A percentile compares a stretch with the other conserved stretches of the same genome.
Evolutionary conservation across 331 rosid species (phyloP).

Genomic region (Phaseolus coccineus): DNA sequence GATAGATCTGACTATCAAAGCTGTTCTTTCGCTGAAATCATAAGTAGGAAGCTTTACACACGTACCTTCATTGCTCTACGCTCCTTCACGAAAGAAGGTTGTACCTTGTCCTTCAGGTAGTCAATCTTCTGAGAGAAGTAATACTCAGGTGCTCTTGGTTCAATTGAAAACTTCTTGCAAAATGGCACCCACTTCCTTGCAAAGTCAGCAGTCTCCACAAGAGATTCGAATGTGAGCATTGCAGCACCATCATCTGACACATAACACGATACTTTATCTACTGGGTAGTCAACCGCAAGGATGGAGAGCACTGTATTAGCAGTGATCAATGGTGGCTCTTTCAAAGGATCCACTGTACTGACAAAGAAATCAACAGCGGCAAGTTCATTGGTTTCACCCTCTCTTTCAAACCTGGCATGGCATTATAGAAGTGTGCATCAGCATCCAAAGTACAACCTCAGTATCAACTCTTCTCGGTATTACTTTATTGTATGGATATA

Average conservation of each 20-base stretch:
- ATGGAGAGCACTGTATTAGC: slow-evolving; percentile 97
- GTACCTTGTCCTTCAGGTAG: slow-evolving; percentile 92
- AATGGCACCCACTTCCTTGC: slow-evolving; percentile 97
- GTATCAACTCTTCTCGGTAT: background rate
- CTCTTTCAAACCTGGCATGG: slow-evolving; percentile 84
- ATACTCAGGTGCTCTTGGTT: slow-evolving; percentile 98
- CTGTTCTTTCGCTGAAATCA: background rate
- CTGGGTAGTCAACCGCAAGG: slow-evolving; percentile 96
- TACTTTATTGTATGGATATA: background rate
- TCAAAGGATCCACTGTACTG: slow-evolving; percentile 98
- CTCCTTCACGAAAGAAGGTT: slow-evolving; percentile 96
- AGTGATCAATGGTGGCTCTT: slow-evolving; percentile 96
- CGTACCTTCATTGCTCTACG: slow-evolving; percentile 98
- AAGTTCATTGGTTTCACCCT: slow-evolving; percentile 82
- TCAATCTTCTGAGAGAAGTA: slow-evolving; percentile 99
- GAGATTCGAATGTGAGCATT: slow-evolving; percentile 95
- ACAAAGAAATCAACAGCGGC: slow-evolving; percentile 98
- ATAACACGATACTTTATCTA: slow-evolving; percentile 97
- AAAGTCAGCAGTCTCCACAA: slow-evolving; percentile 95
- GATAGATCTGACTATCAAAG: background rate
- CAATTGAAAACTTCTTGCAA: slow-evolving; percentile 88
- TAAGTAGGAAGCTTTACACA: slow-evolving; percentile 41
- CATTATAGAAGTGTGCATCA: slow-evolving; percentile 38
- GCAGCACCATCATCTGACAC: slow-evolving; percentile 99
- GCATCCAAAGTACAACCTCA: slow-evolving; percentile 36